A percentile compares a stretch with the other conserved stretches of the same genome.
These are phyloP conservation scores for Strobilomyces dryophilus DNA, from an alignment of 768 basidiomycete genomes.

Conservation along the genomic window DNA sequence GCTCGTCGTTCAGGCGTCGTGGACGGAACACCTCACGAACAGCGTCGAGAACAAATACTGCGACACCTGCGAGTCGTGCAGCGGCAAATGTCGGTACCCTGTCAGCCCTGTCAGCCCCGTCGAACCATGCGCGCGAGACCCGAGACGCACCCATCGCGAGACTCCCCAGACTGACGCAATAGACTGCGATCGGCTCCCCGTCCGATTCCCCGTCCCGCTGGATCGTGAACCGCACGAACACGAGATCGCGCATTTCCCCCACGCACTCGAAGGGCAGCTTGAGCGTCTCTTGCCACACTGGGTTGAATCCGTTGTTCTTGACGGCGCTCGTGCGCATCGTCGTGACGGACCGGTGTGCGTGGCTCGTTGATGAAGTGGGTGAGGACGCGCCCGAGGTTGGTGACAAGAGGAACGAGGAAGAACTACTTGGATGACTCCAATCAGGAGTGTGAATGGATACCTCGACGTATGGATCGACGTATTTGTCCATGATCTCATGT, in stretches of 20 bases:
- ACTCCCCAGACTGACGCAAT: slow-evolving; percentile 68
- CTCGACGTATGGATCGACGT: slow-evolving; percentile 75
- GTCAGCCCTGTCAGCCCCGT: neutral
- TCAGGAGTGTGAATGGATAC: slow-evolving; percentile 75
- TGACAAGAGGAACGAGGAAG: slow-evolving; percentile 9
- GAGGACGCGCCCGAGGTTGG: slow-evolving; percentile 6
- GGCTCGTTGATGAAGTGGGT: neutral
- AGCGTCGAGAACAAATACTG: slow-evolving; percentile 94
- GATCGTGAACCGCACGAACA: slow-evolving; percentile 80
- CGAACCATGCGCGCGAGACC: neutral
- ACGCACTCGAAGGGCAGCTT: slow-evolving; percentile 72
- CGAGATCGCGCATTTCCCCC: slow-evolving; percentile 73
- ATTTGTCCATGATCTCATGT: slow-evolving; percentile 56
- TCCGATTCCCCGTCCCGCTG: slow-evolving; percentile 60
- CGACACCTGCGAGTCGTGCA: slow-evolving; percentile 83
- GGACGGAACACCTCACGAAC: slow-evolving; percentile 66
- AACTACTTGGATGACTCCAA: slow-evolving; percentile 42
- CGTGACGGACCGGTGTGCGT: slow-evolving; percentile 43
- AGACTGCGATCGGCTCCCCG: slow-evolving; percentile 64
- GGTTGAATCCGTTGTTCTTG: slow-evolving; percentile 91
- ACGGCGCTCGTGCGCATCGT: slow-evolving; percentile 57
- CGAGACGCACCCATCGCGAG: slow-evolving; percentile 58
- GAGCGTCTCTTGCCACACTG: slow-evolving; percentile 72
- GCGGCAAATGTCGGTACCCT: slow-evolving; percentile 89
- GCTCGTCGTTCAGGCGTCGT: slow-evolving; percentile 21